A percentile compares a stretch with the other conserved stretches of the same genome.
phyloP scores from a whole-genome alignment of 2,329 filamentous ascomycete species.

The Colletotrichum camelliae region DNA sequence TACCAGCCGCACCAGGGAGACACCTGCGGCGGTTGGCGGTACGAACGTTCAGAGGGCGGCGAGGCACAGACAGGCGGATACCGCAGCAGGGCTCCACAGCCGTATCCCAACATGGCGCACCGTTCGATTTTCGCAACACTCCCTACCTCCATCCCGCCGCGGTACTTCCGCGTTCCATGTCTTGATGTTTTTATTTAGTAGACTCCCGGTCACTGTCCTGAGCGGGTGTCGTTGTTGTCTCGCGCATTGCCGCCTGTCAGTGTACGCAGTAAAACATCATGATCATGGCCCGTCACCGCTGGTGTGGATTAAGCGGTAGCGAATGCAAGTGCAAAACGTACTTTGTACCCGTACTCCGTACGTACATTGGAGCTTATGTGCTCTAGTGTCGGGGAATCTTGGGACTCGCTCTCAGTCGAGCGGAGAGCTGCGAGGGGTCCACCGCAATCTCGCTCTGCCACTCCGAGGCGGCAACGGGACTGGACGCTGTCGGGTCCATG shows the following conservation, averaged over 20 bases:
- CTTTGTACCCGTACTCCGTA: neutral
- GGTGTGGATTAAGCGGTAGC: neutral
- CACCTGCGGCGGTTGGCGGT: neutral
- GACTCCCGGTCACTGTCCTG: neutral
- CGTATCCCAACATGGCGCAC: neutral
- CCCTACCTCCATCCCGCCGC: neutral
- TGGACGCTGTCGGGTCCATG: neutral
- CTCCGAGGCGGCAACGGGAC: neutral
- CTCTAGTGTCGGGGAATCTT: neutral
- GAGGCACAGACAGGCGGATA: neutral
- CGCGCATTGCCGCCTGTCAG: neutral
- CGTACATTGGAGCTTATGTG: neutral
- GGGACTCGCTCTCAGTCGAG: neutral
- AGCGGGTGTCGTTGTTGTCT: neutral
- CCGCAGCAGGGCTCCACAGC: neutral
- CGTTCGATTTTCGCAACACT: neutral
- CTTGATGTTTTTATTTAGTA: neutral
- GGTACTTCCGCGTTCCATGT: neutral
- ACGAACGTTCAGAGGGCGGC: neutral
- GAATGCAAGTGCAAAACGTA: neutral
- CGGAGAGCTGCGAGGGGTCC: neutral
- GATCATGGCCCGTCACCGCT: neutral
- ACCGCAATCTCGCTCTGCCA: slow-evolving; percentile 17
- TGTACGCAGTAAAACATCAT: neutral
- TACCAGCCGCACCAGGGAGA: neutral